A percentile compares a stretch with the other conserved stretches of the same genome.
phyloP scores from a whole-genome alignment of 345 rosid species.

The Durio zibethinus region DNA sequence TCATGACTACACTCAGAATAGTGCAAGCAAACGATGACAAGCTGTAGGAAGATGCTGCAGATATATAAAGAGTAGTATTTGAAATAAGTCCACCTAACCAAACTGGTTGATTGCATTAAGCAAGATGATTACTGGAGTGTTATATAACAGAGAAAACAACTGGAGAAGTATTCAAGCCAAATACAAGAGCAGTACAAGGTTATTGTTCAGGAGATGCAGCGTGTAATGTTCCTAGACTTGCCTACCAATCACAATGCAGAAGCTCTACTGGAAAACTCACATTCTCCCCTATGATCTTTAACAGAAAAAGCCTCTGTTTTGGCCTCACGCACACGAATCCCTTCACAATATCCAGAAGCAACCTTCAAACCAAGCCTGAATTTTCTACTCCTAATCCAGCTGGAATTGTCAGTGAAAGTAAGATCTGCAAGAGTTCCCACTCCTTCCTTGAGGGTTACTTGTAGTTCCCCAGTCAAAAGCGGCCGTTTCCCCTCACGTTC shows the following conservation, averaged over 20 bases:
- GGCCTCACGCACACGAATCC: slow-evolving; percentile 63
- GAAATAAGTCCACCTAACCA: neutral
- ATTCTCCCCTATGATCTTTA: slow-evolving; percentile 95
- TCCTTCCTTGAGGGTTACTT: slow-evolving; percentile 70
- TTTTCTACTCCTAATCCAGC: slow-evolving; percentile 96
- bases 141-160: neutral
- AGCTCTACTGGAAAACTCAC: slow-evolving; percentile 37
- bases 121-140: neutral
- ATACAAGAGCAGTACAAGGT: neutral
- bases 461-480: slow-evolving; percentile 75
- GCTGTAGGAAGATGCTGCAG: neutral
- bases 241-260: slow-evolving; percentile 11
- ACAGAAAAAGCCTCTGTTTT: slow-evolving; percentile 88
- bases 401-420: slow-evolving; percentile 84
- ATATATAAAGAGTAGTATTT: neutral
- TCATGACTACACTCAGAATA: neutral
- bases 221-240: neutral
- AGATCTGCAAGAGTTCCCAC: slow-evolving; percentile 83
- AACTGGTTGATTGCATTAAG: neutral
- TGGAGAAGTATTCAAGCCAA: neutral
- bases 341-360: slow-evolving; percentile 50
- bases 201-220: neutral
- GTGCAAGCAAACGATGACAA: neutral
- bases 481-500: slow-evolving; percentile 91
- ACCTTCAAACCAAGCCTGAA: slow-evolving; percentile 82